phyloP scores from a whole-genome alignment of 352 stramenopile species.

The Phytophthora sojae region DNA sequence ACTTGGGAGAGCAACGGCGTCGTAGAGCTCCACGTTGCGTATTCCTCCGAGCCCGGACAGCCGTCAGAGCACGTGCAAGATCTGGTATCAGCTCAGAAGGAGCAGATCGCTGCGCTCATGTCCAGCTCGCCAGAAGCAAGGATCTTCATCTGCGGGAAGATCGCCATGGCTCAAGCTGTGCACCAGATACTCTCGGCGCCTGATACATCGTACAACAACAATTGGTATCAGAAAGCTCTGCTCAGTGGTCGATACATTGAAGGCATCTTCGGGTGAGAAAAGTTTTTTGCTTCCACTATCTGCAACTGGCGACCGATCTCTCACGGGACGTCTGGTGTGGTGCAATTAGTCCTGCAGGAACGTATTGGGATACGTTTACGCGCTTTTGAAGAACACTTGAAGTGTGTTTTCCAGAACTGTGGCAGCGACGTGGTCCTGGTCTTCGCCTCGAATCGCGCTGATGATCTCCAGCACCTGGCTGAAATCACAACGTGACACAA shows the following conservation, averaged over 20 bases:
- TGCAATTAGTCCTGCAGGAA: background rate
- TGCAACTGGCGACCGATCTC: background rate
- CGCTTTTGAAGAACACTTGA: conserved; percentile 67
- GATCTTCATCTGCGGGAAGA: conserved; percentile 39
- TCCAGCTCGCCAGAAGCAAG: background rate
- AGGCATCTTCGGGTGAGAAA: conserved; percentile 18
- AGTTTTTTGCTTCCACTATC: background rate
- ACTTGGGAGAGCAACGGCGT: conserved; percentile 40
- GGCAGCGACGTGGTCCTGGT: conserved; percentile 52
- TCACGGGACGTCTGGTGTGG: background rate
- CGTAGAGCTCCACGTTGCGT: conserved; percentile 37
- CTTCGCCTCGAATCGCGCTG: conserved; percentile 67
- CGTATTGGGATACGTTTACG: conserved; percentile 6
- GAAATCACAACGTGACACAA: background rate
- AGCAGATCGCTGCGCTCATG: conserved; percentile 34
- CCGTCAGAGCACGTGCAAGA: conserved; percentile 37
- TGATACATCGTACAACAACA: background rate
- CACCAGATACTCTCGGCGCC: conserved; percentile 14
- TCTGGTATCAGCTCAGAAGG: conserved; percentile 24
- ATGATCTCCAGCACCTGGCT: conserved; percentile 90
- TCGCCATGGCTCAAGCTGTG: conserved; percentile 26
- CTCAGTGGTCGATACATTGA: conserved; percentile 34
- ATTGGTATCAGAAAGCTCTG: conserved; percentile 26
- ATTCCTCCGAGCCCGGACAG: conserved; percentile 24
- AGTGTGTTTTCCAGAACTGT: conserved; percentile 67